These are phyloP conservation scores for Azolla pinnata DNA, from an alignment of 75 land plant species.

Conservation along the genomic window DNA sequence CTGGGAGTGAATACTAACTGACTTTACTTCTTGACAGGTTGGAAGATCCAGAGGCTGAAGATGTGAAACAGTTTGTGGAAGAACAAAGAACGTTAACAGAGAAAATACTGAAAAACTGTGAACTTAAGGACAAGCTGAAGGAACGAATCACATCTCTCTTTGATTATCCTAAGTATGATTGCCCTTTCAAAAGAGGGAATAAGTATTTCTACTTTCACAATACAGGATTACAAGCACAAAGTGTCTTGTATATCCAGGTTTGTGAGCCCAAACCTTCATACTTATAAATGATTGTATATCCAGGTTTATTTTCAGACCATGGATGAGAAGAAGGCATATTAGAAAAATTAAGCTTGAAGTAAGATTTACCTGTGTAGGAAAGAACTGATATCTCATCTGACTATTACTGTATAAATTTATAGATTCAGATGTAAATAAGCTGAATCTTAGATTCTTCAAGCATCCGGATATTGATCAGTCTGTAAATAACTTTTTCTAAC, in stretches of 20 bases:
- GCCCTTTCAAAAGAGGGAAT: slow-evolving; percentile 63
- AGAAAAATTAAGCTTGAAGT: no score
- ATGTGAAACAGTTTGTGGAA: slow-evolving; percentile 72
- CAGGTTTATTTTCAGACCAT: no score
- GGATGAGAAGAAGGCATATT: no score
- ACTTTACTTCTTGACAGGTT: slow-evolving; percentile 40
- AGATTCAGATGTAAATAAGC: no score
- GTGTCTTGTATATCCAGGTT: slow-evolving; percentile 88
- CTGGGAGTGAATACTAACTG: not conserved
- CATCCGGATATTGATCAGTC: no score
- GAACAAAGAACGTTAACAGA: slow-evolving; percentile 58
- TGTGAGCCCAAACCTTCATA: no score
- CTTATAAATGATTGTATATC: no score
- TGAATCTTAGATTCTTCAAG: no score
- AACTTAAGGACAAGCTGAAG: slow-evolving; percentile 44
- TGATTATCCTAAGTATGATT: slow-evolving; percentile 62
- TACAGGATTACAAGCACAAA: slow-evolving; percentile 83
- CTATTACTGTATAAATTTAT: no score
- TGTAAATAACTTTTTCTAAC: no score
- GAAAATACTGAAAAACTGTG: slow-evolving; percentile 50
- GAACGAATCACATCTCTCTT: slow-evolving; percentile 46
- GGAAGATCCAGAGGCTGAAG: slow-evolving; percentile 80
- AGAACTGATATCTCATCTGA: no score
- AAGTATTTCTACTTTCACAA: slow-evolving; percentile 84
- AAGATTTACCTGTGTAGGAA: no score